Percentiles rank a stretch among this genome's conserved stretches.
phyloP scores from a whole-genome alignment of 192 early-diverging fungal species.

The Umbelopsis sp. region DNA sequence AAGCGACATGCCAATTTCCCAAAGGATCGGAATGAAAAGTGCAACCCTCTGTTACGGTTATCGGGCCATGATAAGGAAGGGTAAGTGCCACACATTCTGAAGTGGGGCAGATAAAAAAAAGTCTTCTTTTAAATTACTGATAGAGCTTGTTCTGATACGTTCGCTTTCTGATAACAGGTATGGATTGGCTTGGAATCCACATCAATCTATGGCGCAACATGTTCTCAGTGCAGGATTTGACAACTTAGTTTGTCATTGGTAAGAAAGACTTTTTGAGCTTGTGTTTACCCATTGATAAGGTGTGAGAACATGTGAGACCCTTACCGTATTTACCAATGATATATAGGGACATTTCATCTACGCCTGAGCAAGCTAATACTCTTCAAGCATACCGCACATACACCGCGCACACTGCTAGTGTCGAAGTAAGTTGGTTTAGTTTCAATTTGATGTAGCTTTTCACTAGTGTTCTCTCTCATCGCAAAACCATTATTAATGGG shows the following conservation, averaged over 20 bases:
- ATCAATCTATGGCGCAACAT: constrained; percentile 61
- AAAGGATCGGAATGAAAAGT: constrained; percentile 58
- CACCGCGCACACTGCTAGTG: constrained; percentile 84
- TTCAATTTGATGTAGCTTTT: background rate
- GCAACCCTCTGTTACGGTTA: constrained; percentile 83
- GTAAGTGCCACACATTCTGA: constrained; percentile 39
- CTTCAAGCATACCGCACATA: constrained; percentile 80
- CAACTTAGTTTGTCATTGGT: constrained; percentile 88
- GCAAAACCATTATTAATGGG: background rate
- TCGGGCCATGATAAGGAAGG: constrained; percentile 93
- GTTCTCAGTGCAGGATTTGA: constrained; percentile 92
- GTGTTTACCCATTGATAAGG: no score
- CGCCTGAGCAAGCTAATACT: constrained; percentile 69
- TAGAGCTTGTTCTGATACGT: background rate
- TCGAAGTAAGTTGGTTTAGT: constrained; percentile 64
- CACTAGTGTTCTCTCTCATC: background rate
- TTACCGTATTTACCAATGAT: background rate
- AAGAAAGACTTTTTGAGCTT: background rate
- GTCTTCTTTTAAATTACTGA: background rate
- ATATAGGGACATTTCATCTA: constrained; percentile 79
- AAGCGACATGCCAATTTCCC: constrained; percentile 80
- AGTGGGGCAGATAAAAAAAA: no score
- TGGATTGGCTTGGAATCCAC: constrained; percentile 91
- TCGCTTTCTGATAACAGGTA: constrained; percentile 51
- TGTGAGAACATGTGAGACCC: no score